Base-by-base conservation (phyloP, 2,329 filamentous ascomycete species). In the Cordyceps tenuipes region DNA sequence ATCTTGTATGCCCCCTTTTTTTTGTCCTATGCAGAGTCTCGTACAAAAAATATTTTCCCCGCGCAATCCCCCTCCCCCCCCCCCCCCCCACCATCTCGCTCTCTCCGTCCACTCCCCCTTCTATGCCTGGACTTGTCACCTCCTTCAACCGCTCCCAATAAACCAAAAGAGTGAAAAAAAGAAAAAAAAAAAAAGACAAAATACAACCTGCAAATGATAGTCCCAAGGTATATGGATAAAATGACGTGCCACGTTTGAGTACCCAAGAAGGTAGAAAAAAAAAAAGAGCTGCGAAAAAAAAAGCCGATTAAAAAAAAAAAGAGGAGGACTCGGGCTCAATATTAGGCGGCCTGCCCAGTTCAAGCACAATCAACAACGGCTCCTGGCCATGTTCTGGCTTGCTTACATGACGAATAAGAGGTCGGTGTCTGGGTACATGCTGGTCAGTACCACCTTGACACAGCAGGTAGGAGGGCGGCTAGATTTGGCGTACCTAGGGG, bases 401-500 rank as follows among this genome's bases (percentile, higher is more conserved):
- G 23, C 36, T 74, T 77, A 85, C 82, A 86, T 82, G 62, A 86
- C 81, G 68, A 86, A 86, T 65, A 84, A 73, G 51, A 86, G 70
- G 69, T 84, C 82, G 61, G 83, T 86, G 70, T 86, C 84, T 85
- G 62, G 62, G 17, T 47, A 34, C 50, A 44, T 58, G 59, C 44
- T 53, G 41, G 60, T 68, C 63, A 68, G 64, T 65, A 43, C 36
- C 26, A 62, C 53, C 62, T 63, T 62, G 64, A 67, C 46, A 65
- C 63, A 51, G 62, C 55, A 59, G 64, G 63, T 50, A 43, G 39
- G 39, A 61, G 65, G 50, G 61, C 19, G 50, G 61, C 19, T 60
- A 52, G 47, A 39, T 59, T 59, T 59, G 57, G 43, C 86, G 78
- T 86, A 97, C 93, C 91, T 73, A 99, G 79, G 60, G 94, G 94